Evolutionary conservation across 352 stramenopile species (phyloP).

Genomic region (Phytopythium mirpurense): DNA sequence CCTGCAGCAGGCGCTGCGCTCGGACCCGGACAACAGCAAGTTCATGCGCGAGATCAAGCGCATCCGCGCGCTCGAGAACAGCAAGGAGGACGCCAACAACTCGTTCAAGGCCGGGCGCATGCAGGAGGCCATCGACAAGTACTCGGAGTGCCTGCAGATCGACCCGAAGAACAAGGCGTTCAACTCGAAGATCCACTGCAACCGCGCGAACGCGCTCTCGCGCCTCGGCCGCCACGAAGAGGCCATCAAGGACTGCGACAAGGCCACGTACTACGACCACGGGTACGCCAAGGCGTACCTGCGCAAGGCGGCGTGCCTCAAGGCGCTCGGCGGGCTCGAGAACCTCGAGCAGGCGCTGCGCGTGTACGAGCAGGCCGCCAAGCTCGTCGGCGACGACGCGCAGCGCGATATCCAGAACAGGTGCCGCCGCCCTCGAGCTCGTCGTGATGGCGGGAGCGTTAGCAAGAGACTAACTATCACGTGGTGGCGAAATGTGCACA

Average conservation of each 20-base stretch:
- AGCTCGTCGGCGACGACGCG: constrained; percentile 78
- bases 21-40: constrained; percentile 88
- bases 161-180: constrained; percentile 89
- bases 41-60: constrained; percentile 87
- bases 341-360: constrained; percentile 88
- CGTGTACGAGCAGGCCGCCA: constrained; percentile 88
- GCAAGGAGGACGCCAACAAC: constrained; percentile 89
- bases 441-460: background rate
- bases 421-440: constrained; percentile 2
- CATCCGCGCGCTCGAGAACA: constrained; percentile 78
- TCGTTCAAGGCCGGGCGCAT: constrained; percentile 84
- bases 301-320: constrained; percentile 75
- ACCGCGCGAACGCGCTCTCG: constrained; percentile 85
- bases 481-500: too few species aligned
- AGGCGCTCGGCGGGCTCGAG: constrained; percentile 73
- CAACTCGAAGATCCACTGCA: constrained; percentile 93
- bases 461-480: too few species aligned
- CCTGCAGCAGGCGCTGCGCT: constrained; percentile 86
- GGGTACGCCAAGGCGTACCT: constrained; percentile 90
- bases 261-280: constrained; percentile 88
- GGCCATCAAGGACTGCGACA: constrained; percentile 86
- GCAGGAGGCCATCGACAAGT: constrained; percentile 83
- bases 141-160: constrained; percentile 82
- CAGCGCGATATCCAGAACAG: constrained; percentile 75
- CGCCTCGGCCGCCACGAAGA: constrained; percentile 82